These are phyloP conservation scores for Deuterostichococcus epilithicus DNA, from an alignment of 139 green algal species.

Conservation along the genomic window DNA sequence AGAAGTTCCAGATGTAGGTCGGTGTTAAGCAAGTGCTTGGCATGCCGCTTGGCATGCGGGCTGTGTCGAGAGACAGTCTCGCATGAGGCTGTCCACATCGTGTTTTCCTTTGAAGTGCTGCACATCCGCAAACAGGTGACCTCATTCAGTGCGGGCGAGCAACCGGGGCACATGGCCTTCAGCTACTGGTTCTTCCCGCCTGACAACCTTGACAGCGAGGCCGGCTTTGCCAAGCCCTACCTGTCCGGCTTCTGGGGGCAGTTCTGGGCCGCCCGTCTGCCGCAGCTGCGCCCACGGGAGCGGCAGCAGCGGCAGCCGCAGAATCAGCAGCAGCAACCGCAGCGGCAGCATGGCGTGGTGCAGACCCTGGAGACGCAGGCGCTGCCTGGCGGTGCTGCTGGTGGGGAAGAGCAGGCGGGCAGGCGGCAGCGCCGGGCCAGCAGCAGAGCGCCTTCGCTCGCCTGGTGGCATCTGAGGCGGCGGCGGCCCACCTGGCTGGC, in stretches of 20 bases:
- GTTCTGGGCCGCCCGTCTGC: slow-evolving; percentile 14
- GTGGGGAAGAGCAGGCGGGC: too few species aligned
- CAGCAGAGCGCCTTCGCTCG: too few species aligned
- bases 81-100: neutral
- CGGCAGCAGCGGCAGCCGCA: too few species aligned
- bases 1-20: too few species aligned
- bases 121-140: slow-evolving; percentile 3
- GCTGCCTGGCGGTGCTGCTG: too few species aligned
- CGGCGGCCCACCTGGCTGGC: neutral
- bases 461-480: too few species aligned
- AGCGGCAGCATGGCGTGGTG: too few species aligned
- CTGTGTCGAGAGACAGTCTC: neutral
- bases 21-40: too few species aligned
- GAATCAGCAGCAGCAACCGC: too few species aligned
- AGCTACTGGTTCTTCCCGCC: slow-evolving; percentile 90
- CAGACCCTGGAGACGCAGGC: too few species aligned
- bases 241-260: slow-evolving; percentile 44
- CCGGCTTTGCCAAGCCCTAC: slow-evolving; percentile 34
- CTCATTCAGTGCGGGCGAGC: slow-evolving; percentile 30
- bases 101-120: too few species aligned
- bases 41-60: neutral
- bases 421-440: too few species aligned
- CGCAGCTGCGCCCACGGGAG: neutral
- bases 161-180: slow-evolving; percentile 63
- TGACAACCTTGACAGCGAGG: slow-evolving; percentile 53